Base-by-base conservation (phyloP, 192 early-diverging fungal species). In the Dispira simplex region DNA sequence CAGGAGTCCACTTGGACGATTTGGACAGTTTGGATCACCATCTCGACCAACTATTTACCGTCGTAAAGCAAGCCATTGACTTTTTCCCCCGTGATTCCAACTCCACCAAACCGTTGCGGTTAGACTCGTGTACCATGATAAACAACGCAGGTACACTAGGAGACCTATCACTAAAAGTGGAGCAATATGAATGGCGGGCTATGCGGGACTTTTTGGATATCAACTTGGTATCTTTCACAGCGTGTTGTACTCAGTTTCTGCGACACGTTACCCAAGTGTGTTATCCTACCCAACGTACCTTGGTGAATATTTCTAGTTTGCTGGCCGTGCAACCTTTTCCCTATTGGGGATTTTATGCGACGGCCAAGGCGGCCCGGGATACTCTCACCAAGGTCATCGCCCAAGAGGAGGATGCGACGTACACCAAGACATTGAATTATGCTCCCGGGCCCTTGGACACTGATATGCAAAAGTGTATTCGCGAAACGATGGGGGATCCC, bases 361-460 rank as follows among this genome's bases (percentile, higher is more conserved):
- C 85, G 0, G 79, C 78, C 14, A 92, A 92, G 71, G 89, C 90
- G 13, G 92, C 90, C 0, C 80, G 92, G 18, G 87, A 95, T 64
- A 81, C 84, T 77, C 72, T 88, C 27, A 69, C 89, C 39, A 64
- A 77, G 21, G 81, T 85, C 0, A 75, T 88, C 3, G 90, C 89
- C 14, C n/a, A 71, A 12, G 91, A 93, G 66, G 67, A 89, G 46
- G 71, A 67, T 55, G 68, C 58, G 46, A 72, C 62, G 28, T 66
- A 76, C 44, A 70, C 86, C 49, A 80, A 83, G 62, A 79, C 83
- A 14, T 73, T 95, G 46, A 90, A 76, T 64, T 95, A 95, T 73
- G 89, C 92, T 3, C 92, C 92, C 2, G 92, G 92, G 14, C 92
- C 92, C 39, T 70, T 95, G 57, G 88, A 92, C 49, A 89, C 85